phyloP scores from a whole-genome alignment of 2,329 filamentous ascomycete genomes.

The Samsoniella hepiali region DNA sequence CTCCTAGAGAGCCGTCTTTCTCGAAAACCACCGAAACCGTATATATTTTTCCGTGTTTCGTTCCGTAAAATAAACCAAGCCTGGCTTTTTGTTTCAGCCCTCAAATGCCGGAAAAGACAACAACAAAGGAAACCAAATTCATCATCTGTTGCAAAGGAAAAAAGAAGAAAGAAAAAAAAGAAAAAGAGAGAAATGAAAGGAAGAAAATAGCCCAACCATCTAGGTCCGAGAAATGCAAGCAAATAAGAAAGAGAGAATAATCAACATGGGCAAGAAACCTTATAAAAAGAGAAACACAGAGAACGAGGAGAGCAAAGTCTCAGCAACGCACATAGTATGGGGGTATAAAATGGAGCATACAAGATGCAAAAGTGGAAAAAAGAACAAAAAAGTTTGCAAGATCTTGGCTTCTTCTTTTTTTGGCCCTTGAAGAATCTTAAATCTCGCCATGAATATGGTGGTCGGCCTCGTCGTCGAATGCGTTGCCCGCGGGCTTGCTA shows the following conservation, averaged over 20 bases:
- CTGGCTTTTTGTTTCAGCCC: no score
- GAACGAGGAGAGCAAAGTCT: background rate
- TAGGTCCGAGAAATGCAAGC: background rate
- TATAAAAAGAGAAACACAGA: background rate
- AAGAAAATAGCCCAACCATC: background rate
- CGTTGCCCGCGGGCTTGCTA: slow-evolving; percentile 1
- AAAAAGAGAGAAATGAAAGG: background rate
- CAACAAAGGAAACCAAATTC: no score
- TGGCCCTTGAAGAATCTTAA: slow-evolving; percentile 21
- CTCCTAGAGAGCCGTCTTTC: background rate
- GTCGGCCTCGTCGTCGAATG: slow-evolving; percentile 25
- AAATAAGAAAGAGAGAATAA: background rate
- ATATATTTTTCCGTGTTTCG: background rate
- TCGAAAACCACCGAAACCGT: background rate
- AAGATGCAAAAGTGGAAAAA: background rate
- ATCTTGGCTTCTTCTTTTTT: background rate
- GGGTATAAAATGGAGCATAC: background rate
- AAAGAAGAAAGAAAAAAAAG: no score
- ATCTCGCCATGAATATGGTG: slow-evolving; percentile 35
- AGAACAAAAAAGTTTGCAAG: background rate
- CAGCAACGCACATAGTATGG: background rate
- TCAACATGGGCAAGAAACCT: background rate
- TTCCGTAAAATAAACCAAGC: no score
- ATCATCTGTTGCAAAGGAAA: no score
- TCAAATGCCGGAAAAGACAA: no score